Evolutionary conservation across 2,329 filamentous ascomycete species (phyloP), one percentile per base, ranked within the genome.

Genomic region (Diaporthe citri): DNA sequence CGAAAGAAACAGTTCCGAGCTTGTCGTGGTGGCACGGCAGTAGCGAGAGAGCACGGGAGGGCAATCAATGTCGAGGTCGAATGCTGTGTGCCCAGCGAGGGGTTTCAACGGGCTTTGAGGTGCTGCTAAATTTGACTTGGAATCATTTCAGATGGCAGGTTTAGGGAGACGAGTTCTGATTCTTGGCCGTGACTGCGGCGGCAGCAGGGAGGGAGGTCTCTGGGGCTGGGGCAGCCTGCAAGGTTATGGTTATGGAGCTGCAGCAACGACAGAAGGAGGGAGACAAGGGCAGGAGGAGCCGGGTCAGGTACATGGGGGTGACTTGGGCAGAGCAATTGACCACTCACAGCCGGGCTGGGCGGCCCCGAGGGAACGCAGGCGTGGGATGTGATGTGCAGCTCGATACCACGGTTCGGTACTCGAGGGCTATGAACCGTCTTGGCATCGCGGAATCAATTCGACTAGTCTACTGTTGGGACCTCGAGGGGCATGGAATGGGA

Each of bases 391-490:
- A 52, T 41, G 64, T 69, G 64, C 64, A 69, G 64, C 15, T 41
- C 28, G 34, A 41, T 69, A 69, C 64, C 64, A 69, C 64, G n/a
- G 64, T 69, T 55, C 48, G 64, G 48, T 69, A 69, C 31, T 55
- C 48, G 2, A 55, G 17, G 48, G 48, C 48, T 22, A 6, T 41
- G n/a, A 22, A 55, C 64, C 64, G 64, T 52, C 64, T 69, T 69
- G 64, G 64, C 64, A 55, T 55, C 22, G 46, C 15, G 64, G 64
- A 28, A 28, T 28, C 36, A 17, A 13, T 10, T 69, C 31, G 48
- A 36, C 62, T 67, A 52, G 62, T 52, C 46, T 15, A 13, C 31
- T 39, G 46, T 39, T 52, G 62, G 31, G 15, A 67, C 15, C 31
- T 52, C 41, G 39, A 64, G 57, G 34, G n/a, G 36, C 22, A 41